phyloP scores from a whole-genome alignment of 179 eudicot genomes.

The Spinacia oleracea region DNA sequence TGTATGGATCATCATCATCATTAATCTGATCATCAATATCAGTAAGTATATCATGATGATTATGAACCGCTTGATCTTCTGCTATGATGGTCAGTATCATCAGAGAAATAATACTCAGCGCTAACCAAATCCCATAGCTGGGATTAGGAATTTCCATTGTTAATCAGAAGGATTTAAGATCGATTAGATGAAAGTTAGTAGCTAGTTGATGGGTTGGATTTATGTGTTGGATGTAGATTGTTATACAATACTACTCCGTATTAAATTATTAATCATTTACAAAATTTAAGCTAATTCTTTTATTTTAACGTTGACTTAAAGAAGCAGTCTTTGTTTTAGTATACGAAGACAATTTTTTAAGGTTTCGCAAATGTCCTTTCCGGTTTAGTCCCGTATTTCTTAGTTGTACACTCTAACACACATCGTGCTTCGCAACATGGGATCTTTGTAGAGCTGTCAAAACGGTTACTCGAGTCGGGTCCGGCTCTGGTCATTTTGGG shows the following conservation, averaged over 20 bases:
- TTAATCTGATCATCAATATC: background rate
- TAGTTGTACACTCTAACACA: background rate
- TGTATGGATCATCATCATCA: conserved; percentile 4
- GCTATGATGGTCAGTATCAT: conserved; percentile 1
- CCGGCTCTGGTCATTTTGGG: too few relatives aligned
- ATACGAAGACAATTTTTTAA: background rate
- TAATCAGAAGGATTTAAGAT: background rate
- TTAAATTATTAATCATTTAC: background rate
- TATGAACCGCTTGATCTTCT: conserved; percentile 1
- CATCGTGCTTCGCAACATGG: background rate
- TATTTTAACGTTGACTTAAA: background rate
- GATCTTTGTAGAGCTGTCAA: background rate
- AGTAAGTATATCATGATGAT: background rate
- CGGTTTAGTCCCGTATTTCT: background rate
- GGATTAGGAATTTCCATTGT: background rate
- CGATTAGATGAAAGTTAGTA: background rate
- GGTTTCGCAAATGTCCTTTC: background rate
- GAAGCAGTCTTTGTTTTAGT: background rate
- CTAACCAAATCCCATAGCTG: background rate
- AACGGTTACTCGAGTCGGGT: too few relatives aligned
- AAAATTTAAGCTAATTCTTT: too few relatives aligned
- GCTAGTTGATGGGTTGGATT: background rate
- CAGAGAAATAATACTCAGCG: background rate
- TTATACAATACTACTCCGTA: background rate
- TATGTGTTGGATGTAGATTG: background rate